A percentile compares a stretch with the other conserved stretches of the same genome.
Conservation (phyloP, 2,329 filamentous ascomycete genomes). For the Dothiorella sarmentorum region DNA sequence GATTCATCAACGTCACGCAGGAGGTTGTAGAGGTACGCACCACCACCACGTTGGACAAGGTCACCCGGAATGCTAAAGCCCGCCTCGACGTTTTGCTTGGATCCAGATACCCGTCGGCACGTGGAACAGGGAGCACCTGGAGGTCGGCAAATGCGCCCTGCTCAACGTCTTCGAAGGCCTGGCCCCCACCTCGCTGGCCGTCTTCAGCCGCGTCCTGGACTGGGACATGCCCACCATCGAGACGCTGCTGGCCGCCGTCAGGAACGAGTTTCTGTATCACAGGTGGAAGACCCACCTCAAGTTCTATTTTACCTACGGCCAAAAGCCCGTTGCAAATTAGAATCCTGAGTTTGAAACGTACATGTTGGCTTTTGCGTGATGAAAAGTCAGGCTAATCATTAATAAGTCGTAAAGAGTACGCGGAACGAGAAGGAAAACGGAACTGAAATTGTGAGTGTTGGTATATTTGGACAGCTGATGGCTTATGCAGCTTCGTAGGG, state of each 20-base stretch:
- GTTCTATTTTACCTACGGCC: constrained; percentile 35
- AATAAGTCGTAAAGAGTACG: too few species aligned
- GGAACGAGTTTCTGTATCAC: constrained; percentile 29
- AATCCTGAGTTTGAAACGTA: not conserved
- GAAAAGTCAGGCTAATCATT: too few species aligned
- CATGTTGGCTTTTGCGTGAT: too few species aligned
- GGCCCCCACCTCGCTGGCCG: constrained; percentile 35
- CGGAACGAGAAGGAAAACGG: too few species aligned
- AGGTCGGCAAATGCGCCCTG: constrained; percentile 2
- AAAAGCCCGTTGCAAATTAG: constrained; percentile 25
- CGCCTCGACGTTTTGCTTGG: too few species aligned
- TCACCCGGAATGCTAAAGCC: too few species aligned
- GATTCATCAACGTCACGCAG: constrained; percentile 34
- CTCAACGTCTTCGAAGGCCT: constrained; percentile 24
- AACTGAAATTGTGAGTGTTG: too few species aligned
- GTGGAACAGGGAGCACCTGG: not conserved
- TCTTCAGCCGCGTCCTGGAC: constrained; percentile 34
- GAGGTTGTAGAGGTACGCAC: constrained; percentile 35
- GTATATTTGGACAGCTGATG: too few species aligned
- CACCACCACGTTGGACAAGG: too few species aligned
- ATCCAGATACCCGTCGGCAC: constrained; percentile 9
- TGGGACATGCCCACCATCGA: constrained; percentile 35
- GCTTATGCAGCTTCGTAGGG: too few species aligned
- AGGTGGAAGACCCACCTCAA: constrained; percentile 32
- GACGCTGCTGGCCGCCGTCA: constrained; percentile 33